These are phyloP conservation scores for Cystofilobasidium bisporidii DNA, from an alignment of 768 basidiomycete genomes.

Conservation along the genomic window DNA sequence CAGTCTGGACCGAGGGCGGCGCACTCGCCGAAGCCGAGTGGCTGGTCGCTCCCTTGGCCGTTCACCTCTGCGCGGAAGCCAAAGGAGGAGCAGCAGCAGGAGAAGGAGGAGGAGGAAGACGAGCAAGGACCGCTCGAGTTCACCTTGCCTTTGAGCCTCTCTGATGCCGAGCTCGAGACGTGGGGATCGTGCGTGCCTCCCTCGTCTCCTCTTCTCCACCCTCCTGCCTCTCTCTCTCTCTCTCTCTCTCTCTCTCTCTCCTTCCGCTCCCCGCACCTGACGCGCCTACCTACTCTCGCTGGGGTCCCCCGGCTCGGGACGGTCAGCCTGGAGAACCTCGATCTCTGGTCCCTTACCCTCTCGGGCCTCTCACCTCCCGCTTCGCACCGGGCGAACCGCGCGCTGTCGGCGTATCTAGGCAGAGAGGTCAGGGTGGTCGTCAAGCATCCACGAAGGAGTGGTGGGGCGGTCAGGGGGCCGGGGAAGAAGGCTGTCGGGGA, in stretches of 20 bases:
- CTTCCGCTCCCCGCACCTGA: too few relatives aligned
- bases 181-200: background rate
- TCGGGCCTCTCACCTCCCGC: constrained; percentile 15
- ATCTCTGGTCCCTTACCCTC: constrained; percentile 17
- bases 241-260: background rate
- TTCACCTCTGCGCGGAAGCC: background rate
- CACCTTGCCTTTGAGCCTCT: background rate
- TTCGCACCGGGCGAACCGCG: constrained; percentile 1
- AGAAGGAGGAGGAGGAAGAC: too few relatives aligned
- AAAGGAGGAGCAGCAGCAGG: background rate
- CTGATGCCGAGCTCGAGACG: background rate
- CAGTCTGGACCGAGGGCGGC: too few relatives aligned
- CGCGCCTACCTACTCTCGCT: too few relatives aligned
- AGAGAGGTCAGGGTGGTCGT: constrained; percentile 10
- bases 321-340: background rate
- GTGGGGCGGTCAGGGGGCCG: background rate
- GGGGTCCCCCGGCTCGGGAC: background rate
- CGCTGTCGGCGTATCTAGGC: constrained; percentile 12
- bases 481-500: constrained; percentile 15
- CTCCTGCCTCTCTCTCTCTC: too few relatives aligned
- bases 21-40: background rate
- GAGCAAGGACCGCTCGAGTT: background rate
- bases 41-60: background rate
- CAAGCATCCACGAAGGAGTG: constrained; percentile 1
- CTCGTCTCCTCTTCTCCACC: too few relatives aligned